Evolutionary conservation across 2,329 filamentous ascomycete species (phyloP).

Genomic region (Ceratocystis variospora): DNA sequence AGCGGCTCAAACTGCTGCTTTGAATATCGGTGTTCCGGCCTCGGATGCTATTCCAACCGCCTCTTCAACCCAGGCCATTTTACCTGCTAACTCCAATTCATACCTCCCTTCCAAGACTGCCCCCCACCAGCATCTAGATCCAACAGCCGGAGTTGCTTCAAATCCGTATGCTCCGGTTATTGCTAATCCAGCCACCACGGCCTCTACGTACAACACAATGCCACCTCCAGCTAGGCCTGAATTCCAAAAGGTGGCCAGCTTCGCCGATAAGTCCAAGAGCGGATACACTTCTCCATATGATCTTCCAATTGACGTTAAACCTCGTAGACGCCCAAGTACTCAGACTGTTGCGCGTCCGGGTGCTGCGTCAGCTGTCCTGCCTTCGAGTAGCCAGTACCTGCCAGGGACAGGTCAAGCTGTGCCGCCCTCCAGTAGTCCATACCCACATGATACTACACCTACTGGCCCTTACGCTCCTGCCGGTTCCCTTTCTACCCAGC

Average conservation of each 20-base stretch:
- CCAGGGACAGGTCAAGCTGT: not conserved
- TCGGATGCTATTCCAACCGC: slow-evolving; percentile 18
- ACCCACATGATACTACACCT: slow-evolving; percentile 22
- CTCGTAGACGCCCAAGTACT: slow-evolving; percentile 49
- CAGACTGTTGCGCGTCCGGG: slow-evolving; percentile 28
- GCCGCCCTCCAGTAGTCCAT: slow-evolving; percentile 21
- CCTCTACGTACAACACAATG: slow-evolving; percentile 28
- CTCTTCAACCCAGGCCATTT: slow-evolving; percentile 19
- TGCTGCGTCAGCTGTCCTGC: slow-evolving; percentile 17
- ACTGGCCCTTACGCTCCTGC: not conserved
- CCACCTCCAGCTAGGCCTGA: slow-evolving; percentile 31
- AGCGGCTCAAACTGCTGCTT: slow-evolving; percentile 8
- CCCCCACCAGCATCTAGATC: not conserved
- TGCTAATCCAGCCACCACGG: slow-evolving; percentile 21
- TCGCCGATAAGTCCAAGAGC: slow-evolving; percentile 77
- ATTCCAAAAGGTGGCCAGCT: slow-evolving; percentile 57
- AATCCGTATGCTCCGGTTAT: slow-evolving; percentile 19
- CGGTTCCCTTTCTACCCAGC: slow-evolving; percentile 27
- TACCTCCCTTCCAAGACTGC: not conserved
- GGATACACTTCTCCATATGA: slow-evolving; percentile 94
- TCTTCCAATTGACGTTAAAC: slow-evolving; percentile 72
- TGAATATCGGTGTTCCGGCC: slow-evolving; percentile 2
- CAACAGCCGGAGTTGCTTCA: slow-evolving; percentile 6
- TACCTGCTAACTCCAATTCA: not conserved
- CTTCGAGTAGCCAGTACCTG: slow-evolving; percentile 19